phyloP scores from a whole-genome alignment of 106 monocot genomes.

The Dendrobium chrysotoxum region DNA sequence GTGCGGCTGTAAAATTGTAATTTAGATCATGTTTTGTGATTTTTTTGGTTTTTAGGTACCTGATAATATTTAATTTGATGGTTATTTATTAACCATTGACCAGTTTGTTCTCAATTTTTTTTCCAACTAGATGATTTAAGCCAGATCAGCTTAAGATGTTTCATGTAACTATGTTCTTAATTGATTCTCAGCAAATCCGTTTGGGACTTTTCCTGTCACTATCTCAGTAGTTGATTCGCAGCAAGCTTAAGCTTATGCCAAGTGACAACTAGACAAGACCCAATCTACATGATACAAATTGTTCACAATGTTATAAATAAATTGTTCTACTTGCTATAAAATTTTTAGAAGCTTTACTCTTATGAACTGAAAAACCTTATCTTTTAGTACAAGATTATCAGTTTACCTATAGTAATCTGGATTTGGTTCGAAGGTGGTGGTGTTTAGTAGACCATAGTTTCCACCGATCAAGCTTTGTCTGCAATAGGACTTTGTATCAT shows the following conservation, averaged over 20 bases:
- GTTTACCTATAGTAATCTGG: slow-evolving; percentile 89
- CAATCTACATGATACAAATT: too few species aligned
- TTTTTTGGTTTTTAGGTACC: not conserved
- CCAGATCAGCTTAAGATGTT: too few species aligned
- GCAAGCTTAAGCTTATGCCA: too few species aligned
- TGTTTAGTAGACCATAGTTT: slow-evolving; percentile 81
- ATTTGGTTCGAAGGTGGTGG: slow-evolving; percentile 59
- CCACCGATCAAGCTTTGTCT: slow-evolving; percentile 81
- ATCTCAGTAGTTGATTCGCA: too few species aligned
- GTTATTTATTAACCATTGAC: not conserved
- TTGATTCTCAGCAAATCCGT: too few species aligned
- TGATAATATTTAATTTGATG: not conserved
- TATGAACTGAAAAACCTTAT: slow-evolving; percentile 54
- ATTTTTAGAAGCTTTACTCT: slow-evolving; percentile 35
- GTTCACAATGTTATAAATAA: not conserved
- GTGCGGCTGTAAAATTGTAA: not conserved
- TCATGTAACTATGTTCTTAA: too few species aligned
- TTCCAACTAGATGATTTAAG: too few species aligned
- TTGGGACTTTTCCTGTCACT: too few species aligned
- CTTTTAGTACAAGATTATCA: too few species aligned
- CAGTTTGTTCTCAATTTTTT: too few species aligned
- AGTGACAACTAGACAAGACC: too few species aligned
- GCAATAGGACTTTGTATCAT: slow-evolving; percentile 82
- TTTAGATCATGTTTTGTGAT: not conserved
- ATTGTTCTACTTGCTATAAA: slow-evolving; percentile 16